These are phyloP conservation scores for Laetiporus sulphureus DNA, from an alignment of 1,284 basidiomycete genomes.

Conservation along the genomic window DNA sequence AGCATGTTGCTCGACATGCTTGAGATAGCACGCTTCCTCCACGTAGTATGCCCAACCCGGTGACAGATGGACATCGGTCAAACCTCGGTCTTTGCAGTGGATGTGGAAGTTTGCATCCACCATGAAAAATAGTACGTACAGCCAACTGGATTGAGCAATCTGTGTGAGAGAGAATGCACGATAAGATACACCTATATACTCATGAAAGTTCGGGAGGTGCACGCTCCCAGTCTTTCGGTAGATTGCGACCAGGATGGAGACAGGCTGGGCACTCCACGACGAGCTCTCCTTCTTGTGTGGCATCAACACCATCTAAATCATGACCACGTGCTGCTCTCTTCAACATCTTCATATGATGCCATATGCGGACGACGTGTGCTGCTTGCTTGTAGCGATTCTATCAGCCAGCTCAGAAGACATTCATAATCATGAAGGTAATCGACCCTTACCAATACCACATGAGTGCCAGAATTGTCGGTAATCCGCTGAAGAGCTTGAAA, in stretches of 20 bases:
- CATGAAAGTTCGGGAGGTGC: background rate
- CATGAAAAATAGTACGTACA: background rate
- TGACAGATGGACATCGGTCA: slow-evolving; percentile 8
- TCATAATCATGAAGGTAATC: too few species aligned
- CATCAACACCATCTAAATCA: slow-evolving; percentile 9
- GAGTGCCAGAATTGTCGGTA: too few species aligned
- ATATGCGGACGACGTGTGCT: slow-evolving; percentile 4
- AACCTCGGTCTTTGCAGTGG: background rate
- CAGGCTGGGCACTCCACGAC: slow-evolving; percentile 22
- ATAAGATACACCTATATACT: background rate
- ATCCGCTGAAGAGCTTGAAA: too few species aligned
- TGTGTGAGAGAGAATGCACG: background rate
- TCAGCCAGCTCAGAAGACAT: too few species aligned
- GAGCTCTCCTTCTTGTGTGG: slow-evolving; percentile 11
- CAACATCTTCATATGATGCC: slow-evolving; percentile 18
- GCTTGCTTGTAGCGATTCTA: slow-evolving; percentile 10
- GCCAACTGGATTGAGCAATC: background rate
- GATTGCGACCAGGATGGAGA: background rate
- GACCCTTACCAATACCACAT: too few species aligned
- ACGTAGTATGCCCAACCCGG: slow-evolving; percentile 25
- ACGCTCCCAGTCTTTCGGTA: background rate
- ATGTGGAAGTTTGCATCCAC: background rate
- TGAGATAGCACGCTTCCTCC: slow-evolving; percentile 9
- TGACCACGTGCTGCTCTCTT: slow-evolving; percentile 19
- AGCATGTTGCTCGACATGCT: slow-evolving; percentile 4